A percentile compares a stretch with the other conserved stretches of the same genome.
phyloP scores from a whole-genome alignment of 306 rosid genomes.

The Morella rubra region DNA sequence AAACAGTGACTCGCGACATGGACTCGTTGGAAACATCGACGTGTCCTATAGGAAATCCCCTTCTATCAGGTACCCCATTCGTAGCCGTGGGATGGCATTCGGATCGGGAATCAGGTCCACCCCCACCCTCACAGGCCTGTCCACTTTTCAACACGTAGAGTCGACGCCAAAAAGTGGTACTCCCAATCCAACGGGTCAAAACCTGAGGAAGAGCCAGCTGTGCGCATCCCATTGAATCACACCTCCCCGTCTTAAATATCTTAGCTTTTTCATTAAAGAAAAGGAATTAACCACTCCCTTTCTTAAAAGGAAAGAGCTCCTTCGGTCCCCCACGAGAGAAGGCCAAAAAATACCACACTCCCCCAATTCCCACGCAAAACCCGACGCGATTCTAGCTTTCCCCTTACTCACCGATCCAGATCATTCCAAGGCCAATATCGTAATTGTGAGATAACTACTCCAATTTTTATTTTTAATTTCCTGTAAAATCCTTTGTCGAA shows the following conservation, averaged over 20 bases:
- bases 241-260: constrained; percentile 13
- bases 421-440: constrained; percentile 63
- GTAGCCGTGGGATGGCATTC: constrained; percentile 47
- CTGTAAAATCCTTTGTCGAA: neutral
- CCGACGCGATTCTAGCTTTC: constrained; percentile 31
- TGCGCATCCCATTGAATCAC: constrained; percentile 34
- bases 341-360: too few relatives aligned
- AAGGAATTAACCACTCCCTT: constrained; percentile 33
- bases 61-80: constrained; percentile 5
- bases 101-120: constrained; percentile 23
- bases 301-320: constrained; percentile 20
- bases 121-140: neutral
- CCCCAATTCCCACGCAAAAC: constrained; percentile 37
- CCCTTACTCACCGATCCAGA: constrained; percentile 37
- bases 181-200: constrained; percentile 57
- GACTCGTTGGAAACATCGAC: constrained; percentile 44
- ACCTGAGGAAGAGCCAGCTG: constrained; percentile 39
- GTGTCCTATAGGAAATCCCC: constrained; percentile 32
- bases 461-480: constrained; percentile 17
- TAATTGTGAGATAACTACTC: constrained; percentile 34
- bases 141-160: constrained; percentile 41
- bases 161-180: constrained; percentile 14
- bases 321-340: constrained; percentile 6
- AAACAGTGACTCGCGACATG: neutral
- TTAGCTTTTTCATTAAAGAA: constrained; percentile 29